Evolutionary conservation across 495 filamentous ascomycete genomes (phyloP).

Genomic region (Annulohypoxylon stygium): DNA sequence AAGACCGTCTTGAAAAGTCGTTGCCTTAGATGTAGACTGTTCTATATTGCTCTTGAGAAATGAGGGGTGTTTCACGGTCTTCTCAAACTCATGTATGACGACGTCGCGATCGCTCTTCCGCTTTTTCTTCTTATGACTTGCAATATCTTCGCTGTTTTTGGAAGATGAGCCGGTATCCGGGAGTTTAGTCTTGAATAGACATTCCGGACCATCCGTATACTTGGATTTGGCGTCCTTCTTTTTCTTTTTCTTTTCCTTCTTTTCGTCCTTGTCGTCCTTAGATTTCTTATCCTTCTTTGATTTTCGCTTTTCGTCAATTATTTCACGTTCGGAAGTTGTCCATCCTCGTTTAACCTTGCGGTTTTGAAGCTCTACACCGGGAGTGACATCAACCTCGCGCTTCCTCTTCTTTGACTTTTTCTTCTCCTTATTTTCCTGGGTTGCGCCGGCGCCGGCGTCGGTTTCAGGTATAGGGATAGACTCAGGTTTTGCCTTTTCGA

Average conservation of each 20-base stretch:
- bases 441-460: constrained; percentile 52
- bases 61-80: constrained; percentile 79
- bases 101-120: constrained; percentile 65
- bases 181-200: constrained; percentile 84
- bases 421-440: constrained; percentile 57
- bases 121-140: constrained; percentile 67
- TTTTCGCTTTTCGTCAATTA: constrained; percentile 63
- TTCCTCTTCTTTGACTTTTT: constrained; percentile 72
- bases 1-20: constrained; percentile 78
- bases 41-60: constrained; percentile 72
- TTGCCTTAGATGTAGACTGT: constrained; percentile 51
- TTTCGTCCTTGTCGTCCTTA: constrained; percentile 32
- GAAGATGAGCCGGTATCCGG: constrained; percentile 60
- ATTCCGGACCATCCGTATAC: constrained; percentile 81
- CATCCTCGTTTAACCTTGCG: constrained; percentile 91
- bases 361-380: constrained; percentile 78
- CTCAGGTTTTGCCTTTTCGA: constrained; percentile 79
- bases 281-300: constrained; percentile 47
- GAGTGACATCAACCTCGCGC: constrained; percentile 70
- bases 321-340: constrained; percentile 73
- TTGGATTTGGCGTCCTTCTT: constrained; percentile 73
- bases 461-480: constrained; percentile 51
- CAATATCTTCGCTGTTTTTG: constrained; percentile 59
- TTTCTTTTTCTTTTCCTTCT: constrained; percentile 68
- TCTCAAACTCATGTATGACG: constrained; percentile 84